Evolutionary conservation across 139 green algal genomes (phyloP), one percentile per base, ranked within the genome.

Genomic region (Micractinium conductrix): DNA sequence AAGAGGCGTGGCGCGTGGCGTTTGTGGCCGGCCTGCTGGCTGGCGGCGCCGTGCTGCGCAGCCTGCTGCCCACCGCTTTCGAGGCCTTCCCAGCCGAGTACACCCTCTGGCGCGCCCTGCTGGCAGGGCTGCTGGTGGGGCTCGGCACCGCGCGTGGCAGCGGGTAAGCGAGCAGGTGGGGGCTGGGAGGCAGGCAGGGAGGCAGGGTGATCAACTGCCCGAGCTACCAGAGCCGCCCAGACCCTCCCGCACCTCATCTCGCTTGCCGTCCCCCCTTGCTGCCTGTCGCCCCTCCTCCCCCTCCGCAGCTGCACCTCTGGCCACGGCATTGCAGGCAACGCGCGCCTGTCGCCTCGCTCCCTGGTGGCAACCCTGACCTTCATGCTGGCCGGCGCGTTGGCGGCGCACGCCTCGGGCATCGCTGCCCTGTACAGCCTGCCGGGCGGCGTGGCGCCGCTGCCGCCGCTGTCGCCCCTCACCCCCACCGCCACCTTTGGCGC

Each of bases 281-380:
- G 58, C 58, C 24, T 67, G n/a, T 67, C 58, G 26, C 24, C 9
- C 58, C 55, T 30, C 28, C 26, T 67, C 26, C 55, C 55, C n/a
- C 10, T 2, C 73, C 96, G 94, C 86, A 94, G 94, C 40, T 98
- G 94, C 91, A 97, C 94, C 42, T 89, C 65, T 24, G 94, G 95
- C 6, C 95, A 98, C 72, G 95, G 95, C 79, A 76, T 93, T 42
- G 91, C 85, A 76, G 91, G 90, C 67, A 90, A 89, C 45, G 87
- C 87, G 0, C 80, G 88, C 21, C 88, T 96, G 1, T 93, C 87
- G 8, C 37, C 79, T 0, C 90, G 93, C 53, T 69, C 60, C 75
- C 68, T 78, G n/a, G 60, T 80, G 10, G 85, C 43, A 67, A 91
- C 78, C 14, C 43, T 80, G 10, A 83, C 81, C 9, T 95, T 96